Percentiles rank a stretch among this genome's conserved stretches.
Conservation (phyloP, 257 asterid species). For the Solanum sejunctum region DNA sequence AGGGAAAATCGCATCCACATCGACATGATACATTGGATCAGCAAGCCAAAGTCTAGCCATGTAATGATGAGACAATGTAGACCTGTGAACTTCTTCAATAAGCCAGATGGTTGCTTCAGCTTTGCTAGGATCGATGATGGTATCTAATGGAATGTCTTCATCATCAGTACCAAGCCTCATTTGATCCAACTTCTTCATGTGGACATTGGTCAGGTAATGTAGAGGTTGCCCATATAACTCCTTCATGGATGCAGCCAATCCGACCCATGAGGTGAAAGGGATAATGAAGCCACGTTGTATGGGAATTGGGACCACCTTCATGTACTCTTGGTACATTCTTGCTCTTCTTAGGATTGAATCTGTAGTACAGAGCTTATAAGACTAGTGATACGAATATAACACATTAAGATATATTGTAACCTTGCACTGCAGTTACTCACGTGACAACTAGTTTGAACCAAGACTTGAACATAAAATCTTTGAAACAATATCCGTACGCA, state of each 20-base stretch:
- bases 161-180: conserved; percentile 34
- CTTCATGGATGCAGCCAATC: conserved; percentile 54
- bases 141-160: conserved; percentile 37
- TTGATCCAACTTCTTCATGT: conserved; percentile 38
- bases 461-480: background rate
- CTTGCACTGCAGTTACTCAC: background rate
- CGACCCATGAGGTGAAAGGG: conserved; percentile 66
- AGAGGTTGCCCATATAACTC: conserved; percentile 59
- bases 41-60: conserved; percentile 48
- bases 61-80: conserved; percentile 37
- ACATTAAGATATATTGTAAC: background rate
- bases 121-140: conserved; percentile 43
- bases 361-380: conserved; percentile 8
- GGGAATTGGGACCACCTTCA: conserved; percentile 55
- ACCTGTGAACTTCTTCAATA: conserved; percentile 54
- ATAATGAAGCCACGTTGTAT: conserved; percentile 29
- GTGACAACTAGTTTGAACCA: background rate
- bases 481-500: background rate
- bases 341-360: conserved; percentile 44
- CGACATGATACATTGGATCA: conserved; percentile 32
- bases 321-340: conserved; percentile 35
- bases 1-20: conserved; percentile 35
- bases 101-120: conserved; percentile 78
- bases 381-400: background rate
- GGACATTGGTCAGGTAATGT: conserved; percentile 70